Conservation (phyloP, 495 filamentous ascomycete species). For the Elasticomyces elasticus region DNA sequence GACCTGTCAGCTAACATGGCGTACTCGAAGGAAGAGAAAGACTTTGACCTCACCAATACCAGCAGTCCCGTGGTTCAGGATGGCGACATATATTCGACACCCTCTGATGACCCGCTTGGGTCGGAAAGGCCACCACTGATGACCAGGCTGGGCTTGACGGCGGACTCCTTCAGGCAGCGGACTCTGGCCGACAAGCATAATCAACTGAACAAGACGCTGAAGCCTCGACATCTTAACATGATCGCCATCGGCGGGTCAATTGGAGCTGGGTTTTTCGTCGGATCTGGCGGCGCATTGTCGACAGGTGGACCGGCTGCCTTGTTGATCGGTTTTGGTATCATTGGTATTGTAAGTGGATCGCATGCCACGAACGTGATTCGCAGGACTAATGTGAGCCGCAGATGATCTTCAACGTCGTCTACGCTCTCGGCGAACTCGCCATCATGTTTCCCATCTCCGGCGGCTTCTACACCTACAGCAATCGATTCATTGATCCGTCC, state of each 20-base stretch:
- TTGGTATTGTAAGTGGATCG: slow-evolving; percentile 31
- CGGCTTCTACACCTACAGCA: slow-evolving; percentile 47
- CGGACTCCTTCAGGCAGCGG: slow-evolving; percentile 25
- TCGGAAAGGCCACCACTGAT: slow-evolving; percentile 15
- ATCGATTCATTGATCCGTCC: slow-evolving; percentile 35
- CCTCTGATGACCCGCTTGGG: background rate
- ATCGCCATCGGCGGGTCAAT: slow-evolving; percentile 34
- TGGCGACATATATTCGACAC: background rate
- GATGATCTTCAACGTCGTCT: slow-evolving; percentile 49
- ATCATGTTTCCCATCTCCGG: slow-evolving; percentile 60
- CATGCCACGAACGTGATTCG: background rate
- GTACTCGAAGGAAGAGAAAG: background rate
- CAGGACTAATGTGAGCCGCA: background rate
- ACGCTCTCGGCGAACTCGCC: slow-evolving; percentile 60
- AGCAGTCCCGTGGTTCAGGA: background rate
- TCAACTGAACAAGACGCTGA: slow-evolving; percentile 29
- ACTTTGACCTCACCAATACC: background rate
- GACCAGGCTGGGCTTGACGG: slow-evolving; percentile 27
- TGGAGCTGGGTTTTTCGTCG: slow-evolving; percentile 31
- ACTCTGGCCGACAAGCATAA: slow-evolving; percentile 19
- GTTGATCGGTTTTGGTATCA: slow-evolving; percentile 40
- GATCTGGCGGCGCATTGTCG: slow-evolving; percentile 25
- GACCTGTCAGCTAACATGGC: background rate
- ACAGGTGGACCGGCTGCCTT: slow-evolving; percentile 30
- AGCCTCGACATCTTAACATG: slow-evolving; percentile 28